Base-by-base conservation (phyloP, 2,329 filamentous ascomycete genomes). In the Venturia pyrina region DNA sequence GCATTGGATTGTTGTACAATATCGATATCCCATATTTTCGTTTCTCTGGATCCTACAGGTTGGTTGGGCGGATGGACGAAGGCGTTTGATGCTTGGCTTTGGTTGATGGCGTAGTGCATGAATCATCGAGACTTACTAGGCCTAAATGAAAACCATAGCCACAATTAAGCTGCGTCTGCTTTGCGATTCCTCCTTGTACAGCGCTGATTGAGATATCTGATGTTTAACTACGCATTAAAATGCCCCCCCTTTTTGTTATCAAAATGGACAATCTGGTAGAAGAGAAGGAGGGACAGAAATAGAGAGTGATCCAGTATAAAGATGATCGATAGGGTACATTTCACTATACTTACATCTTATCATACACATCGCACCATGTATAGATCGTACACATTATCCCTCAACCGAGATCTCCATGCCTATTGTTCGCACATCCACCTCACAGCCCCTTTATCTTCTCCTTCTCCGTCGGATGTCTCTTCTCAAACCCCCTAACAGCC, bases 401-500 rank as follows among this genome's bases (percentile, higher is more conserved):
- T 21, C 8, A 15, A 53, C 32, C 28, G 21, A 10, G 7, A 21
- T 10, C 3, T 21, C 19, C 6, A 21, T 48, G 24, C 46, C 46
- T 1, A 10, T 10, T n/a, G 24, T 24, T 17, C 46, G 2, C 32
- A 34, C 28, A 5, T 5, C 3, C 28, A 5, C 37, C 28, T 37
- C 53, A n/a, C 53, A n/a, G 11, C 1, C 15, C 28, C 32, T n/a
- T 32, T 4, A n/a, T 15, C 28, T 37, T 59, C 53, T 2, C 28
- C 17, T 2, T 19, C 32, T 37, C 53, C 32, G 15, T 32, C 17
- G 53, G 53, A 59, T n/a, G 21, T 37, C 60, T 37, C 21, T 40
- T 34, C 17, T 65, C 59, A 64, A 59, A 66, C n/a, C 37, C 64
- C 46, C n/a, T 17, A 6, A 80, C 73, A 5, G 80, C 87, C 50